phyloP scores from a whole-genome alignment of 2,329 filamentous ascomycete species.

The Sclerotinia nivalis region DNA sequence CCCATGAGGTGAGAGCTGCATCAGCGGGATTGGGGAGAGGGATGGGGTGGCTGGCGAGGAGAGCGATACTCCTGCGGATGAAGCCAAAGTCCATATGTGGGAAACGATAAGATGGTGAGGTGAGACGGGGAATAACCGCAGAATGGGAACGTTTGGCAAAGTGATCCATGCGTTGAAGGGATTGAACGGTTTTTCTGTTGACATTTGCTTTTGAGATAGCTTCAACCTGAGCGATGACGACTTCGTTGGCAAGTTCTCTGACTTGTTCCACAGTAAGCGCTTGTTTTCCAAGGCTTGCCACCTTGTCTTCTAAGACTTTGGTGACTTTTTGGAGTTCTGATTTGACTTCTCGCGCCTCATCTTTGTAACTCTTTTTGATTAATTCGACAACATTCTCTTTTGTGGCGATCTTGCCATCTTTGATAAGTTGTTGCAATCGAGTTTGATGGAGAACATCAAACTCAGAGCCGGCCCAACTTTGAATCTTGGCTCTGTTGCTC shows the following conservation, averaged over 20 bases:
- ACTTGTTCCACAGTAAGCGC: constrained; percentile 28
- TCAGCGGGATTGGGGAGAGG: constrained; percentile 44
- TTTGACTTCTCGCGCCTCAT: constrained; percentile 24
- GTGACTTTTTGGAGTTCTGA: constrained; percentile 28
- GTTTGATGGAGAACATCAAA: constrained; percentile 31
- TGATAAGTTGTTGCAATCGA: constrained; percentile 23
- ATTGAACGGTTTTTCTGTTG: constrained; percentile 26
- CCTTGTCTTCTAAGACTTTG: constrained; percentile 28
- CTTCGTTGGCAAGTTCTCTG: constrained; percentile 27
- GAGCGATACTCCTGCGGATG: constrained; percentile 14
- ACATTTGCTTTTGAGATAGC: constrained; percentile 36
- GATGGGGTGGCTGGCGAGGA: constrained; percentile 33
- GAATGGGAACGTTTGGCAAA: constrained; percentile 54
- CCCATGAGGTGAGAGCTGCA: constrained; percentile 68
- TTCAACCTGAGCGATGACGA: constrained; percentile 34
- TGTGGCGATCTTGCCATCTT: constrained; percentile 30
- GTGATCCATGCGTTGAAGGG: constrained; percentile 64
- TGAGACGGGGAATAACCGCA: constrained; percentile 43
- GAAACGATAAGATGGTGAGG: constrained; percentile 46
- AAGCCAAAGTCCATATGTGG: constrained; percentile 29
- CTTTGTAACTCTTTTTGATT: constrained; percentile 78
- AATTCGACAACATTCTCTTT: constrained; percentile 73
- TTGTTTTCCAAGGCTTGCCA: constrained; percentile 28
- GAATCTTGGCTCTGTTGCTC: constrained; percentile 22
- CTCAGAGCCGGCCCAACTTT: constrained; percentile 25